These are phyloP conservation scores for Dentipellis fragilis DNA, from an alignment of 768 basidiomycete species.

Conservation along the genomic window DNA sequence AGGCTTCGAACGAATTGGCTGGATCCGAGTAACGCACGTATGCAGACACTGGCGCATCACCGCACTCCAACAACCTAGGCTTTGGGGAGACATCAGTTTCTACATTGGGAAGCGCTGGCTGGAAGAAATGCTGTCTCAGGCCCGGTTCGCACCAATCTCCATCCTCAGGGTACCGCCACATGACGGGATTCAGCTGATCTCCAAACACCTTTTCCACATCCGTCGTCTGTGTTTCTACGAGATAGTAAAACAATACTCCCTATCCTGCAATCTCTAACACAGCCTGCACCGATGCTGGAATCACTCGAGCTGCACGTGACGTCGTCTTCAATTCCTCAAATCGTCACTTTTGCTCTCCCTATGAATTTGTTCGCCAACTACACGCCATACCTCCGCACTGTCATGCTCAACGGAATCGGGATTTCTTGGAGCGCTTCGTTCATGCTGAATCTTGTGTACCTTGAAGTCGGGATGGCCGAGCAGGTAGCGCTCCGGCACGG, in stretches of 20 bases:
- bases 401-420: too few relatives aligned
- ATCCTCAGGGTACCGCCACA: too few relatives aligned
- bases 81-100: conserved; percentile 1
- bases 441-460: too few relatives aligned
- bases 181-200: neutral
- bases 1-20: neutral
- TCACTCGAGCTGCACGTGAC: neutral
- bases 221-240: neutral
- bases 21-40: conserved; percentile 8
- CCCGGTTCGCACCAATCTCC: neutral
- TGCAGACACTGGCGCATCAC: conserved; percentile 9
- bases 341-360: neutral
- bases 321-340: neutral
- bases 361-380: neutral
- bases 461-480: too few relatives aligned
- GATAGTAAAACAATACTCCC: neutral
- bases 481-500: too few relatives aligned
- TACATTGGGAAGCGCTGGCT: neutral
- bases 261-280: neutral
- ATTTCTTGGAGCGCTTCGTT: too few relatives aligned
- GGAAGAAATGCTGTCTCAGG: conserved; percentile 1
- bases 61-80: conserved; percentile 2
- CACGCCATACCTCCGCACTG: too few relatives aligned
- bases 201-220: neutral
- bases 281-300: neutral